A percentile compares a stretch with the other conserved stretches of the same genome.
Evolutionary conservation across 2,329 filamentous ascomycete genomes (phyloP).

Genomic region (Cercospora zeae-maydis): DNA sequence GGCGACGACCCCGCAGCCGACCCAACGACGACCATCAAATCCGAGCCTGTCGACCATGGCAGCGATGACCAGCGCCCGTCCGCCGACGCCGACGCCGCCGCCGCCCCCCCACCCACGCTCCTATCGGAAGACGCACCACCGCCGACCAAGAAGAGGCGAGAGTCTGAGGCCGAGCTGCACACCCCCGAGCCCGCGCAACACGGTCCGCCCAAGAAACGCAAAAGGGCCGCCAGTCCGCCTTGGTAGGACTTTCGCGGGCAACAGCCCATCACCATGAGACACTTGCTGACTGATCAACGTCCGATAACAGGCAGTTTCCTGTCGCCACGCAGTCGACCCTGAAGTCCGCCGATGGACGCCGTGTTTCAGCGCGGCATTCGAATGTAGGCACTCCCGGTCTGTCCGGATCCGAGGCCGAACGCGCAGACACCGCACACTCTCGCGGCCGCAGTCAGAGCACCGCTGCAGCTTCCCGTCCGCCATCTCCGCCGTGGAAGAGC

Average conservation of each 20-base stretch:
- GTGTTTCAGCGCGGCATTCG: slow-evolving; percentile 34
- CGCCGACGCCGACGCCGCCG: slow-evolving; percentile 5
- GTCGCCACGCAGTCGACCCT: slow-evolving; percentile 31
- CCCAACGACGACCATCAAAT: slow-evolving; percentile 11
- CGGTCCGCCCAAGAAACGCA: slow-evolving; percentile 59
- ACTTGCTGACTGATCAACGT: not conserved
- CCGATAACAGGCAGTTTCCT: slow-evolving; percentile 26
- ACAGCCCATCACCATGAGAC: not conserved
- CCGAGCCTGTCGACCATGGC: slow-evolving; percentile 9
- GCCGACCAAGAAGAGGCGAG: slow-evolving; percentile 32
- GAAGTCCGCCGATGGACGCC: slow-evolving; percentile 34
- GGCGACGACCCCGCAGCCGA: slow-evolving; percentile 9
- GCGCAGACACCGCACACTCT: not conserved
- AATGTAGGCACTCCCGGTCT: slow-evolving; percentile 23
- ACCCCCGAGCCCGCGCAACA: slow-evolving; percentile 13
- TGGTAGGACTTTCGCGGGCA: slow-evolving; percentile 19
- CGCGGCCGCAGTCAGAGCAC: slow-evolving; percentile 26
- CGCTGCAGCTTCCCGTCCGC: slow-evolving; percentile 43
- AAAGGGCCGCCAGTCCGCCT: slow-evolving; percentile 38
- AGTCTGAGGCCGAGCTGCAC: slow-evolving; percentile 28
- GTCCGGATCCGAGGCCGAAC: slow-evolving; percentile 27
- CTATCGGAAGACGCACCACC: slow-evolving; percentile 21
- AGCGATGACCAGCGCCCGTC: not conserved
- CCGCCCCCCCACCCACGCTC: slow-evolving; percentile 18
- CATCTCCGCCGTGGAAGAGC: slow-evolving; percentile 92